A percentile compares a stretch with the other conserved stretches of the same genome.
phyloP scores from a whole-genome alignment of 2,329 filamentous ascomycete species.

The Penicillium sp. region DNA sequence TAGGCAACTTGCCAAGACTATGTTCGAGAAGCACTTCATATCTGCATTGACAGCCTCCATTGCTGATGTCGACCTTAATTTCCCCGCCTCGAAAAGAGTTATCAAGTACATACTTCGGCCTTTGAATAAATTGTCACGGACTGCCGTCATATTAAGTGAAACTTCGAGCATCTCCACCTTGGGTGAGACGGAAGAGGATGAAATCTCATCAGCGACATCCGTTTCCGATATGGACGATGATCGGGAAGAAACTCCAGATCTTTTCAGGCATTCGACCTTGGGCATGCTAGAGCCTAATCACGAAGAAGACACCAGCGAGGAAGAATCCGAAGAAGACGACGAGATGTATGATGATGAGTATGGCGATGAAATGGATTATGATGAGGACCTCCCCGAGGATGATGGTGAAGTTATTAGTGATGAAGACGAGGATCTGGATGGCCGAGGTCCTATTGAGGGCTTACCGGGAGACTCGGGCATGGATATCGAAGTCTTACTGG shows the following conservation, averaged over 20 bases:
- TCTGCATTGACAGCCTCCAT: constrained; percentile 84
- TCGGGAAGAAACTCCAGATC: constrained; percentile 90
- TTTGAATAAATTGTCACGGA: constrained; percentile 79
- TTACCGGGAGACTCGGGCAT: constrained; percentile 58
- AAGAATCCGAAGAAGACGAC: constrained; percentile 67
- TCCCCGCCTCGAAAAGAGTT: constrained; percentile 85
- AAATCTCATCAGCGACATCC: constrained; percentile 81
- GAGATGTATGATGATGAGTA: constrained; percentile 93
- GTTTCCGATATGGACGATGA: constrained; percentile 83
- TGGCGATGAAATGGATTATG: constrained; percentile 87
- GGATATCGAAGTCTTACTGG: constrained; percentile 86
- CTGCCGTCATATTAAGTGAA: constrained; percentile 80
- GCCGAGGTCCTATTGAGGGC: constrained; percentile 70
- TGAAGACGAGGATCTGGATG: constrained; percentile 75
- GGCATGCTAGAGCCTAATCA: constrained; percentile 87
- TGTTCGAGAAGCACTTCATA: constrained; percentile 98
- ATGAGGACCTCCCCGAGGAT: constrained; percentile 73
- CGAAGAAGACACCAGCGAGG: constrained; percentile 76
- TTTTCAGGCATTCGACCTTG: constrained; percentile 93
- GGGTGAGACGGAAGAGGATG: constrained; percentile 73
- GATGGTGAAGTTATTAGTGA: constrained; percentile 87
- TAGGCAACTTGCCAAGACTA: constrained; percentile 82
- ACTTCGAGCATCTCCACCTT: constrained; percentile 68
- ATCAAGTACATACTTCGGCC: constrained; percentile 96
- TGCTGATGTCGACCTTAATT: constrained; percentile 92